A percentile compares a stretch with the other conserved stretches of the same genome.
Evolutionary conservation across 352 stramenopile genomes (phyloP).

Genomic region (Thraustochytrium sp.): DNA sequence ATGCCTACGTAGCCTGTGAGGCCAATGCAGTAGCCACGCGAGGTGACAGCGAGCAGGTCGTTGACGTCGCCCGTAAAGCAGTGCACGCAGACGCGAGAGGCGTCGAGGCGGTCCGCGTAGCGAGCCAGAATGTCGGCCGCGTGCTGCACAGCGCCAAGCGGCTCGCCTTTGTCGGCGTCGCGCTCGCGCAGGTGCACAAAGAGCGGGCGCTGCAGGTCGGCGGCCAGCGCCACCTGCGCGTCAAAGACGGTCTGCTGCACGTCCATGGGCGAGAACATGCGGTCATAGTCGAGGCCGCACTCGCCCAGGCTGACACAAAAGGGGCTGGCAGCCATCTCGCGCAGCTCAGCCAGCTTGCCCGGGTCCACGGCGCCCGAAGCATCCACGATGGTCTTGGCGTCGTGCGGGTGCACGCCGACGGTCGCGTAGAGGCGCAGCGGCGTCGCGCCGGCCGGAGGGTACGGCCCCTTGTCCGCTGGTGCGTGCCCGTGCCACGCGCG

Average conservation of each 20-base stretch:
- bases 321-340: slow-evolving; percentile 26
- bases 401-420: slow-evolving; percentile 40
- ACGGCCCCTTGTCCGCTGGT: background rate
- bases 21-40: slow-evolving; percentile 74
- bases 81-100: slow-evolving; percentile 69
- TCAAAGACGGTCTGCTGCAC: slow-evolving; percentile 57
- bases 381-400: slow-evolving; percentile 26
- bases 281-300: slow-evolving; percentile 60
- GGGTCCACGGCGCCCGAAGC: background rate
- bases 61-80: slow-evolving; percentile 75
- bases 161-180: slow-evolving; percentile 18
- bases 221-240: slow-evolving; percentile 53
- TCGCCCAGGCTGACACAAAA: slow-evolving; percentile 55
- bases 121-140: slow-evolving; percentile 65
- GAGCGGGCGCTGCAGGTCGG: slow-evolving; percentile 52
- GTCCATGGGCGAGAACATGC: slow-evolving; percentile 53
- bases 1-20: slow-evolving; percentile 83
- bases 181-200: slow-evolving; percentile 57
- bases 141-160: slow-evolving; percentile 60
- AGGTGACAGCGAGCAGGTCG: slow-evolving; percentile 68
- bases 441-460: background rate
- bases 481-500: background rate
- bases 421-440: background rate
- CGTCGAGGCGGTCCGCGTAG: slow-evolving; percentile 49
- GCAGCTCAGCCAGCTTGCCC: background rate